Evolutionary conservation across 2,329 filamentous ascomycete species (phyloP), one percentile per base, ranked within the genome.

Genomic region (Coniella vitis): DNA sequence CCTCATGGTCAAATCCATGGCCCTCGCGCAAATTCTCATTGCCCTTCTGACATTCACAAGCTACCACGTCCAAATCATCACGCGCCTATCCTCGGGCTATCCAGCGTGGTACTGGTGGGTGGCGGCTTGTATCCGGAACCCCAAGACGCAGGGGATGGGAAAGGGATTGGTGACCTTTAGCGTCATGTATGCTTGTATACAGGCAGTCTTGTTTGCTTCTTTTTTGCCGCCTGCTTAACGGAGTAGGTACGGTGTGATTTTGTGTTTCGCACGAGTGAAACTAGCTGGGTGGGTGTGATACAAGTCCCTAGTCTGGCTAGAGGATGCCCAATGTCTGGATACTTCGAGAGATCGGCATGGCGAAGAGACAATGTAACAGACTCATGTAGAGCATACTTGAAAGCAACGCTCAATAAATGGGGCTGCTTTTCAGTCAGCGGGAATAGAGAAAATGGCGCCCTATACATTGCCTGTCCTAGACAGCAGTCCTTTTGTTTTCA

Each of bases 21-120:
- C 88, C 1, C 66, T 83, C 3, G 78, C 81, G 4, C 91, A 98
- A 65, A 65, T 86, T 1, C 49, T 90, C 3, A 72, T 98, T 16
- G 83, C 85, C 1, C 53, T 79, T 2, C 65, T 91, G 51, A 87
- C 89, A 17, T 66, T 90, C 17, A 88, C 84, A 12, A 88, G 72
- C 54, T 95, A 94, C 61, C 93, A 98, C 62, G 86, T 96, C 21
- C 93, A 98, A 66, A 94, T 98, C 57, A 85, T 97, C 59, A 95
- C 86, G 38, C 81, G 93, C 20, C 76, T 98, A 14, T 85, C 88
- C 1, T 95, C 90, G 0, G 91, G 84, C 0, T 95, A 91, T 65
- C 87, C 90, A 1, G 67, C 93, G 16, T 96, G 90, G 89, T 93
- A 95, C 63, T 84, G 86, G 74, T 88, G 85, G 73, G 63, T 95